Conservation (phyloP, 768 basidiomycete species). For the Lentinus tigrinus region DNA sequence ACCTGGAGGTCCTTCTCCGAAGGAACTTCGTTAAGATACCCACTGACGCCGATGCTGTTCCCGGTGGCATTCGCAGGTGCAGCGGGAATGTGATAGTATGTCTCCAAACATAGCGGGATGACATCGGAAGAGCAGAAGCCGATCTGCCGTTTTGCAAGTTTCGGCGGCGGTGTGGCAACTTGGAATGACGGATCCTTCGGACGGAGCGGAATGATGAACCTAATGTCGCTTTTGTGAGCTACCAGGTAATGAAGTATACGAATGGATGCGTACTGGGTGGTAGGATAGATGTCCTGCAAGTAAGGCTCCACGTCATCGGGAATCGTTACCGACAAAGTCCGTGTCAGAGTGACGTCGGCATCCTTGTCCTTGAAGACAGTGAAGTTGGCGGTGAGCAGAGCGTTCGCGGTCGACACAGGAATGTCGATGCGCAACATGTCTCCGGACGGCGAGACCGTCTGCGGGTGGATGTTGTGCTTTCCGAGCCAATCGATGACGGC, state of each 20-base stretch:
- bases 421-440: constrained; percentile 35
- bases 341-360: constrained; percentile 29
- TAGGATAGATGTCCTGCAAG: constrained; percentile 33
- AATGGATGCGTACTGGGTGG: constrained; percentile 23
- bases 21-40: constrained; percentile 23
- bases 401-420: constrained; percentile 19
- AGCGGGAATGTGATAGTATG: constrained; percentile 24
- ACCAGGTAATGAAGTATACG: no score
- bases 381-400: constrained; percentile 1
- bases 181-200: no score
- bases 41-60: constrained; percentile 26
- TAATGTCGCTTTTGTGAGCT: no score
- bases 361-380: constrained; percentile 29
- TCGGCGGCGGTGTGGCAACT: no score
- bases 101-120: no score
- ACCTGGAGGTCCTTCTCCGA: constrained; percentile 20
- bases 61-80: constrained; percentile 2
- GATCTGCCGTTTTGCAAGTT: no score
- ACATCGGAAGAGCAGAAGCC: no score
- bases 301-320: constrained; percentile 29
- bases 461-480: background rate
- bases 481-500: constrained; percentile 12
- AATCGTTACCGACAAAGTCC: constrained; percentile 37
- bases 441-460: background rate
- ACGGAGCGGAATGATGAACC: no score